Conservation (phyloP, 805 yeast species). For the Nakazawaea holstii region DNA sequence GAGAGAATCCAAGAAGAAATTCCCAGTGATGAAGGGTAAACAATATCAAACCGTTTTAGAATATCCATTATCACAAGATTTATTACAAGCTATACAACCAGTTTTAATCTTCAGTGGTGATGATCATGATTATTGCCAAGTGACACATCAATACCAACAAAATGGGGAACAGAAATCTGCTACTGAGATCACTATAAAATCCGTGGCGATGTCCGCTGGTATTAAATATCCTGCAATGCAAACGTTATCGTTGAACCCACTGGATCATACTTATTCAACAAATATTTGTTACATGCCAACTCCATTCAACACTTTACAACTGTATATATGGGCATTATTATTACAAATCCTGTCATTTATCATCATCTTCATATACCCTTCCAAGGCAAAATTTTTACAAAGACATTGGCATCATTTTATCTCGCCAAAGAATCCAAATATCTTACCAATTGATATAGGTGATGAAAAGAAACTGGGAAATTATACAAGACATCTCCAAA, state of each 20-base stretch:
- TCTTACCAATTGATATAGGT: not conserved
- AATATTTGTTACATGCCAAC: constrained; percentile 7
- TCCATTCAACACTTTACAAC: constrained; percentile 6
- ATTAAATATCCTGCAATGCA: constrained; percentile 82
- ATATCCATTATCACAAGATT: constrained; percentile 47
- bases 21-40: constrained; percentile 69
- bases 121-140: constrained; percentile 93
- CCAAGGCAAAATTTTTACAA: not conserved
- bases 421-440: not conserved
- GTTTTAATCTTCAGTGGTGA: constrained; percentile 80
- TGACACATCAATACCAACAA: constrained; percentile 40
- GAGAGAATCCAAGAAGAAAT: constrained; percentile 58
- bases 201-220: constrained; percentile 92
- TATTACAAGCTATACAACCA: constrained; percentile 61
- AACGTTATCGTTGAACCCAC: constrained; percentile 60
- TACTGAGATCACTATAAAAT: constrained; percentile 83
- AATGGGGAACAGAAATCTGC: constrained; percentile 23
- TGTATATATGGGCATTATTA: constrained; percentile 4
- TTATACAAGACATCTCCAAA: not conserved
- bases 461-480: not conserved
- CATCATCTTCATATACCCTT: constrained; percentile 5
- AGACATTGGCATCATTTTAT: not conserved
- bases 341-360: constrained; percentile 10
- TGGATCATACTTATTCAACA: constrained; percentile 11
- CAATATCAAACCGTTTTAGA: constrained; percentile 92